Conservation (phyloP, 2,329 filamentous ascomycete genomes). For the Verticillium alfalfae region DNA sequence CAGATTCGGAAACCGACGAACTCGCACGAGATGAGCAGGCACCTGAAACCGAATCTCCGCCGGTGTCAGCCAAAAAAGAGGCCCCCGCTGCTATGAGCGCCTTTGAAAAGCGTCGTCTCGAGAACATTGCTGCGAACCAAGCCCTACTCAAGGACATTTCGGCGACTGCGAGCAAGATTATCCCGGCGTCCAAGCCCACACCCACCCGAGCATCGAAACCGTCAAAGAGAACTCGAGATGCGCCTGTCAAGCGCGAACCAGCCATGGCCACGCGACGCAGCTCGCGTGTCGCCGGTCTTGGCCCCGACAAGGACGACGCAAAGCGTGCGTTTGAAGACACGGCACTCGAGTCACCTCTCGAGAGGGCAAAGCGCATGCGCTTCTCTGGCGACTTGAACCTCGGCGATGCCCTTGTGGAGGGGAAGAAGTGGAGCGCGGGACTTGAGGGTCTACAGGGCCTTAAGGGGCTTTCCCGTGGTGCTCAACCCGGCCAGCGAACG, state of each 20-base stretch:
- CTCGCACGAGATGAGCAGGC: background rate
- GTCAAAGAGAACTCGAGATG: slow-evolving; percentile 24
- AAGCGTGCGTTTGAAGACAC: slow-evolving; percentile 44
- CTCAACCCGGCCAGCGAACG: slow-evolving; percentile 75
- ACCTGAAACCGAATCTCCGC: background rate
- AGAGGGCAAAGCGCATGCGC: slow-evolving; percentile 52
- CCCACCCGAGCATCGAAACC: slow-evolving; percentile 26
- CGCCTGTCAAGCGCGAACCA: slow-evolving; percentile 40
- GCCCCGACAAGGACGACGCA: slow-evolving; percentile 37
- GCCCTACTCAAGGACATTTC: slow-evolving; percentile 74
- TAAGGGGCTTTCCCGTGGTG: slow-evolving; percentile 52
- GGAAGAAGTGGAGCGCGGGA: slow-evolving; percentile 67
- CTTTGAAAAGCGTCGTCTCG: slow-evolving; percentile 78
- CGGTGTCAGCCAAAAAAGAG: background rate
- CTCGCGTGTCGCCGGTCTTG: slow-evolving; percentile 51
- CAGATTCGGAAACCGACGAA: background rate
- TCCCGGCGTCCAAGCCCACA: slow-evolving; percentile 51
- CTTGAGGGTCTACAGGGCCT: slow-evolving; percentile 60
- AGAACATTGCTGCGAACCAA: slow-evolving; percentile 84
- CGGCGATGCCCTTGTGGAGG: slow-evolving; percentile 72
- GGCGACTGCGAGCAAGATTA: slow-evolving; percentile 62
- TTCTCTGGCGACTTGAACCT: slow-evolving; percentile 59
- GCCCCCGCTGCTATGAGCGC: slow-evolving; percentile 57
- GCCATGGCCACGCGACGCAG: slow-evolving; percentile 50
- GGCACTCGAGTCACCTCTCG: slow-evolving; percentile 18